Percentiles rank a stretch among this genome's conserved stretches.
Evolutionary conservation across 2,329 filamentous ascomycete species (phyloP).

Genomic region (Nothophoma quercina): DNA sequence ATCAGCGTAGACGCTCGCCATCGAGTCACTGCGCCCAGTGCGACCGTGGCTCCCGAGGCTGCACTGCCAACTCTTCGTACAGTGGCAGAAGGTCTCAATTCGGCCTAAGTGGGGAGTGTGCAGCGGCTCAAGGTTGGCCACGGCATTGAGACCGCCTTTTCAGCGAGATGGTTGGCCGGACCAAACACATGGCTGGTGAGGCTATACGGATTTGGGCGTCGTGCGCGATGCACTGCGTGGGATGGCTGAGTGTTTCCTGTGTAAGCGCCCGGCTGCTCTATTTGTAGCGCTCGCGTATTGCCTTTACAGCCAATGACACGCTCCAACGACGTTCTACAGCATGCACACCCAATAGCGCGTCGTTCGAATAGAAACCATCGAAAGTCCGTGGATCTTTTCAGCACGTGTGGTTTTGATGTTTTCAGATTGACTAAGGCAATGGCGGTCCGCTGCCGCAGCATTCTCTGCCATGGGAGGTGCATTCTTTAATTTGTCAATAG

Average conservation of each 20-base stretch:
- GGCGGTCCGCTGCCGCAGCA: conserved; percentile 10
- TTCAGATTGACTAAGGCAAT: conserved; percentile 9
- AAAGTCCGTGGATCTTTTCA: not conserved
- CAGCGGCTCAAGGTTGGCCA: conserved; percentile 48
- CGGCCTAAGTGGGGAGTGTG: conserved; percentile 34
- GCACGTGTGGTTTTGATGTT: conserved; percentile 15
- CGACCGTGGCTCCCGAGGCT: conserved; percentile 39
- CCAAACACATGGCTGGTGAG: conserved; percentile 12
- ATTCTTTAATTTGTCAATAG: not conserved
- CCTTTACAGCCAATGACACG: conserved; percentile 34
- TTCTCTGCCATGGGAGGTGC: conserved; percentile 11
- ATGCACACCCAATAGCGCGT: conserved; percentile 38
- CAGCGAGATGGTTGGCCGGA: conserved; percentile 38
- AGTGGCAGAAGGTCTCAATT: conserved; percentile 32
- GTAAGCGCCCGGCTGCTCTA: conserved; percentile 45
- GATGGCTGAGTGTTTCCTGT: conserved; percentile 42
- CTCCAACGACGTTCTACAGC: conserved; percentile 30
- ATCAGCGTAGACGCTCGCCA: conserved; percentile 43
- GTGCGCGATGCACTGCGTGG: conserved; percentile 30
- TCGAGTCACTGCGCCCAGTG: conserved; percentile 33
- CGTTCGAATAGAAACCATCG: conserved; percentile 11
- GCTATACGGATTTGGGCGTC: conserved; percentile 29
- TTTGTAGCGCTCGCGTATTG: conserved; percentile 37
- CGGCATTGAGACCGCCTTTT: conserved; percentile 38
- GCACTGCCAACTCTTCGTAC: conserved; percentile 41